Percentiles rank a stretch among this genome's conserved stretches.
Conservation (phyloP, 108 stramenopile species). For the Heterococcus sp. region DNA sequence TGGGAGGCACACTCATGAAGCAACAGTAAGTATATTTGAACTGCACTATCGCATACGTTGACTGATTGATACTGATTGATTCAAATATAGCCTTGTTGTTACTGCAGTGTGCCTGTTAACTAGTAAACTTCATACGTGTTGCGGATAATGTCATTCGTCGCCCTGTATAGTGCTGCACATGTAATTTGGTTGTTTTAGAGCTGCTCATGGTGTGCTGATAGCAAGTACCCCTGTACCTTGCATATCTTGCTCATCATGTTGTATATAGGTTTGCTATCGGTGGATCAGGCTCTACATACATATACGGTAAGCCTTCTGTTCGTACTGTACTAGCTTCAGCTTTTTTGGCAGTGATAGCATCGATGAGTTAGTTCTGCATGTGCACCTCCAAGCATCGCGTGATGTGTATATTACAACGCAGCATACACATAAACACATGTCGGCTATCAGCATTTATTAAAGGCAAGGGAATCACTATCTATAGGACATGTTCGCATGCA, state of each 20-base stretch:
- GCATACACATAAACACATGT: too few relatives aligned
- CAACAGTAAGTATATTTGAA: conserved; percentile 63
- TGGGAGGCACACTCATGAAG: conserved; percentile 86
- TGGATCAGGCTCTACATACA: conserved; percentile 86
- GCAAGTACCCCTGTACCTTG: neutral
- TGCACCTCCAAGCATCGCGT: too few relatives aligned
- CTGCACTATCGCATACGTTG: neutral
- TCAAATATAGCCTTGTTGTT: neutral
- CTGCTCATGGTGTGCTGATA: neutral
- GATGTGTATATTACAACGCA: too few relatives aligned
- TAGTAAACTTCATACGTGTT: too few relatives aligned
- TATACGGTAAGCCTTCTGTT: conserved; percentile 63
- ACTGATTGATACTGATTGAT: neutral
- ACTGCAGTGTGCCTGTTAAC: neutral
- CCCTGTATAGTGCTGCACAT: too few relatives aligned
- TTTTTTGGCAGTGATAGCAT: too few relatives aligned
- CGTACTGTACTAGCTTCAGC: too few relatives aligned
- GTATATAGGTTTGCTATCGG: conserved; percentile 22
- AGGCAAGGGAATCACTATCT: too few relatives aligned
- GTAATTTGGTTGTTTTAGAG: neutral
- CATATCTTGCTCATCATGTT: neutral
- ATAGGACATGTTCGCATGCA: too few relatives aligned
- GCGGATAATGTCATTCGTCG: too few relatives aligned
- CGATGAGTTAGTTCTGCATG: too few relatives aligned
- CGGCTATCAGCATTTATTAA: too few relatives aligned